Evolutionary conservation across 257 asterid species (phyloP).

Genomic region (Misopates orontium): DNA sequence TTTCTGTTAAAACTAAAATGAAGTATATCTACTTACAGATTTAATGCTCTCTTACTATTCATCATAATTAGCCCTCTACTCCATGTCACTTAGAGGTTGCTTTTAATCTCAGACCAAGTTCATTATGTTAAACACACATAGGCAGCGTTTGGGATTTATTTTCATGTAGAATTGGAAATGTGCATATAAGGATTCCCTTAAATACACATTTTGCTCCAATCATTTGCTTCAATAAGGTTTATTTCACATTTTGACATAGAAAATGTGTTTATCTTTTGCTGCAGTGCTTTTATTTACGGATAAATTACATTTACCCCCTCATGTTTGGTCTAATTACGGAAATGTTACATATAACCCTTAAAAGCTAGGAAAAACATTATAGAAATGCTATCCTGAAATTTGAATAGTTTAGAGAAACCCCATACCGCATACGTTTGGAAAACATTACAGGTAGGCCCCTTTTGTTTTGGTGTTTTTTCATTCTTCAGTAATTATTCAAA

Average conservation of each 20-base stretch:
- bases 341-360: no score
- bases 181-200: no score
- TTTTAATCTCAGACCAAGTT: neutral
- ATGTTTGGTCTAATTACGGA: no score
- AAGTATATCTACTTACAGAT: slow-evolving; percentile 2
- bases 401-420: no score
- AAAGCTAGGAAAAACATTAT: no score
- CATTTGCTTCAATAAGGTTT: neutral
- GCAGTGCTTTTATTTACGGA: neutral
- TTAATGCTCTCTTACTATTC: neutral
- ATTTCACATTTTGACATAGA: neutral
- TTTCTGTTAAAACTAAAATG: neutral
- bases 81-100: neutral
- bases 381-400: no score
- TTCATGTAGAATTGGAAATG: neutral
- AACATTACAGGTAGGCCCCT: no score
- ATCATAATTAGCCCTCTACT: neutral
- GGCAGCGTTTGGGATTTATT: neutral
- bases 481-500: no score
- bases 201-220: no score
- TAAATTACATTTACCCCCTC: no score
- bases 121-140: neutral
- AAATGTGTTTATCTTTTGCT: neutral
- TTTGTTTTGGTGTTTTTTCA: no score
- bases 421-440: no score